These are phyloP conservation scores for Xerocomus brunneocitrinus DNA, from an alignment of 768 basidiomycete genomes.

Conservation along the genomic window DNA sequence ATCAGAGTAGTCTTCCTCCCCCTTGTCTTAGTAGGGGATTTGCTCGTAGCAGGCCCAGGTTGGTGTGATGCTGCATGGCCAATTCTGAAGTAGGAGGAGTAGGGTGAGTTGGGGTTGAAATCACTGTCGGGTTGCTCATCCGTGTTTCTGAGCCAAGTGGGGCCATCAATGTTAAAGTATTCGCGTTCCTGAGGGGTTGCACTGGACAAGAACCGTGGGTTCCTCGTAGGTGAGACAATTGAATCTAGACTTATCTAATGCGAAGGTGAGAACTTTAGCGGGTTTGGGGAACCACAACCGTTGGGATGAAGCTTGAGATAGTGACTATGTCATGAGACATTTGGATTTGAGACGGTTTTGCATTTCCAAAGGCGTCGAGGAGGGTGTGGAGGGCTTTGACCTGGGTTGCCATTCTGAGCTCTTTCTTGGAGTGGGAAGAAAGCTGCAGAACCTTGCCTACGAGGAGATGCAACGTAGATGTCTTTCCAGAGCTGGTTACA, in stretches of 20 bases:
- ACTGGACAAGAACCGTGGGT: constrained; percentile 78
- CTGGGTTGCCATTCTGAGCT: constrained; percentile 65
- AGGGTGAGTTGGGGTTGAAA: constrained; percentile 24
- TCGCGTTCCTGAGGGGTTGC: constrained; percentile 80
- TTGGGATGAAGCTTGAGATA: constrained; percentile 85
- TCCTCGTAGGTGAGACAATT: constrained; percentile 74
- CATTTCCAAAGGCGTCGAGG: constrained; percentile 86
- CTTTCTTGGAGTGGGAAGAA: constrained; percentile 76
- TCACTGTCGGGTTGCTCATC: constrained; percentile 24
- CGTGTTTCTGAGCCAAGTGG: constrained; percentile 17
- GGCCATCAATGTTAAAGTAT: constrained; percentile 68
- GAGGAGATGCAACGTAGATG: constrained; percentile 66
- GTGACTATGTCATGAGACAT: constrained; percentile 78
- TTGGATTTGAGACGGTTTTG: constrained; percentile 81
- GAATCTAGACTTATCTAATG: constrained; percentile 82
- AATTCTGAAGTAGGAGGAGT: constrained; percentile 47
- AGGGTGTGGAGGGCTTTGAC: constrained; percentile 71
- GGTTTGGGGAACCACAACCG: constrained; percentile 66
- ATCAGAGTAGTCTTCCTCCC: constrained; percentile 53
- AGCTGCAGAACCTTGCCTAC: constrained; percentile 78
- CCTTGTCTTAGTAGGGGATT: constrained; percentile 65
- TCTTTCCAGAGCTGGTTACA: constrained; percentile 85
- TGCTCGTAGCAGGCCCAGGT: constrained; percentile 92
- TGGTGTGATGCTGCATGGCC: constrained; percentile 77
- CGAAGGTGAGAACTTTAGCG: constrained; percentile 77